Evolutionary conservation across 163 green algal genomes (phyloP).

Genomic region (Scenedesmus sp.): DNA sequence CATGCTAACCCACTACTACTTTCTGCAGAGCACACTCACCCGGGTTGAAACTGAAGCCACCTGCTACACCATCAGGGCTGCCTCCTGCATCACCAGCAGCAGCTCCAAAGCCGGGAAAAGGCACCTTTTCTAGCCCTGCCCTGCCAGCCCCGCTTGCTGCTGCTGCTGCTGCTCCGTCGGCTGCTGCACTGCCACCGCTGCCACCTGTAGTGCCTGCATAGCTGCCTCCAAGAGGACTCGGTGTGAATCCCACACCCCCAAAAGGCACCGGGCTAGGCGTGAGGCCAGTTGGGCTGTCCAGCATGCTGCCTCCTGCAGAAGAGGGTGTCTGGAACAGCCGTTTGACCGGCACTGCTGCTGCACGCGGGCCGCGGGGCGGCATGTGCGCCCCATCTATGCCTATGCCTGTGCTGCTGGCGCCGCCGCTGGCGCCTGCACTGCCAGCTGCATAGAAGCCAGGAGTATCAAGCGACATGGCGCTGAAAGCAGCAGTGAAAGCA

Average conservation of each 20-base stretch:
- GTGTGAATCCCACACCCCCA: neutral
- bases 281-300: neutral
- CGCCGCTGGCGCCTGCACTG: constrained; percentile 13
- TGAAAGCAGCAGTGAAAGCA: constrained; percentile 18
- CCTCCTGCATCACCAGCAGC: neutral
- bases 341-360: constrained; percentile 13
- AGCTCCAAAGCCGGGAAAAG: constrained; percentile 43
- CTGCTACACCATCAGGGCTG: constrained; percentile 22
- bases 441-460: constrained; percentile 16
- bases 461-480: constrained; percentile 42
- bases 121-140: neutral
- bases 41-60: constrained; percentile 27
- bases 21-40: neutral
- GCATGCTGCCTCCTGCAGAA: constrained; percentile 2
- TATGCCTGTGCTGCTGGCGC: constrained; percentile 7
- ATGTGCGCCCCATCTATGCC: neutral
- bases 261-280: neutral
- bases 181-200: neutral
- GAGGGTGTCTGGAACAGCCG: constrained; percentile 48
- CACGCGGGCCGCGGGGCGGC: neutral
- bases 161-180: neutral
- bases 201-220: neutral
- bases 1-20: no score
- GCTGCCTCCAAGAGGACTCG: neutral
- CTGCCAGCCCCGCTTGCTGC: neutral